These are phyloP conservation scores for Phytophthora pisi DNA, from an alignment of 352 stramenopile genomes.

Conservation along the genomic window DNA sequence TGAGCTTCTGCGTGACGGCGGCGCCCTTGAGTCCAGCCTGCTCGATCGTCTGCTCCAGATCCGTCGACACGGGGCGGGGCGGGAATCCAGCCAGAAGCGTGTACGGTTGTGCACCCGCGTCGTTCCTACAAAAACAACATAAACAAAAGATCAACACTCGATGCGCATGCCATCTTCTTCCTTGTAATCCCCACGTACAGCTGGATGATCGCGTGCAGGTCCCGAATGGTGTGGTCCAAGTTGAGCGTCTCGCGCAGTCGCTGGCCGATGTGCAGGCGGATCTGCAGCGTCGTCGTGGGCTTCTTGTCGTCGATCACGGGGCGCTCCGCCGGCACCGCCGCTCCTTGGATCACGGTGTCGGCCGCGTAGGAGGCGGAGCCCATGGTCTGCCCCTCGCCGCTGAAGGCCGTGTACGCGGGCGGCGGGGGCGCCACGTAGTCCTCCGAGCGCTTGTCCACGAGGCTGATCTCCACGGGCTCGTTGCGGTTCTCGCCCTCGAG, in stretches of 20 bases:
- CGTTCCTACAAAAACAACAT: conserved; percentile 48
- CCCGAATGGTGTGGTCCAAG: conserved; percentile 85
- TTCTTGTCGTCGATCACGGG: conserved; percentile 87
- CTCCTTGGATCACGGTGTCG: conserved; percentile 56
- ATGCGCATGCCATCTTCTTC: too few species aligned
- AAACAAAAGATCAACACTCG: background rate
- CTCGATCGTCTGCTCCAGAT: conserved; percentile 90
- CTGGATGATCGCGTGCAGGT: conserved; percentile 89
- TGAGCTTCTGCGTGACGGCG: conserved; percentile 92
- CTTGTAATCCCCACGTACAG: conserved; percentile 66
- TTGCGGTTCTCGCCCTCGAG: conserved; percentile 72
- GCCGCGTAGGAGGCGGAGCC: conserved; percentile 51
- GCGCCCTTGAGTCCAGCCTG: conserved; percentile 91
- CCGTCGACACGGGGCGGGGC: conserved; percentile 81
- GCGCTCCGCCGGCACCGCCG: conserved; percentile 38
- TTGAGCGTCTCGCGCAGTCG: conserved; percentile 87
- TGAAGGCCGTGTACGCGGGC: conserved; percentile 89
- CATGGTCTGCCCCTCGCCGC: conserved; percentile 83
- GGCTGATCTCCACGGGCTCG: conserved; percentile 79
- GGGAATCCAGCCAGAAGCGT: conserved; percentile 93
- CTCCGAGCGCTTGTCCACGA: conserved; percentile 88
- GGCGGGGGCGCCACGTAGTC: conserved; percentile 72
- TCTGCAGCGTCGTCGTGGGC: conserved; percentile 88
- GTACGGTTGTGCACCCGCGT: conserved; percentile 81
- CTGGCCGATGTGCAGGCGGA: conserved; percentile 86